These are phyloP conservation scores for Ustanciosporium gigantosporum DNA, from an alignment of 1,284 basidiomycete genomes.

Conservation along the genomic window DNA sequence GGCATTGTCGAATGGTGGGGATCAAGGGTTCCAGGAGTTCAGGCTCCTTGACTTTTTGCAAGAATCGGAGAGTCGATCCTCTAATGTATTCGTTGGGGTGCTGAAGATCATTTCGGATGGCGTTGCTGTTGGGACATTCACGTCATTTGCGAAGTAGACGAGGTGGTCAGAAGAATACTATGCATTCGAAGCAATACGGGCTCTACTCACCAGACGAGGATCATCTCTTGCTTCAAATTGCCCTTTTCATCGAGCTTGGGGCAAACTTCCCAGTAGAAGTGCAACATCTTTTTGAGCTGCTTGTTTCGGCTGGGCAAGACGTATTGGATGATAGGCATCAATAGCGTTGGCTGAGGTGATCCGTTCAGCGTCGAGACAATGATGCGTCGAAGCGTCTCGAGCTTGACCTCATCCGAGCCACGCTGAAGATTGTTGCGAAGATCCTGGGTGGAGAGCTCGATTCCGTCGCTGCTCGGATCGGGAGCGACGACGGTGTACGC, in stretches of 20 bases:
- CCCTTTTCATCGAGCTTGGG: constrained; percentile 97
- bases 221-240: constrained; percentile 99
- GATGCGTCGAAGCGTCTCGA: constrained; percentile 94
- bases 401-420: constrained; percentile 94
- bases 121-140: constrained; percentile 82
- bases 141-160: too few species aligned
- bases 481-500: constrained; percentile 46
- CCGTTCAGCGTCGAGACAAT: constrained; percentile 95
- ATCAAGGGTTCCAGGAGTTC: constrained; percentile 96
- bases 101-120: constrained; percentile 98
- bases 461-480: constrained; percentile 38
- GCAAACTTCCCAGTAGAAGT: constrained; percentile 99
- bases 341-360: constrained; percentile 80
- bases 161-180: too few species aligned
- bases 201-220: constrained; percentile 84
- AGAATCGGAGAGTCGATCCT: constrained; percentile 91
- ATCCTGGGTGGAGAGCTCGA: constrained; percentile 65
- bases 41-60: constrained; percentile 91
- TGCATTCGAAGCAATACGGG: too few species aligned
- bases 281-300: constrained; percentile 92
- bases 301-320: constrained; percentile 94
- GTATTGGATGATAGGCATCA: constrained; percentile 99
- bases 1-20: constrained; percentile 87
- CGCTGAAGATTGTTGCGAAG: constrained; percentile 86
- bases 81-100: constrained; percentile 99